These are phyloP conservation scores for Gossypium laxum DNA, from an alignment of 441 rosid genomes.

Conservation along the genomic window DNA sequence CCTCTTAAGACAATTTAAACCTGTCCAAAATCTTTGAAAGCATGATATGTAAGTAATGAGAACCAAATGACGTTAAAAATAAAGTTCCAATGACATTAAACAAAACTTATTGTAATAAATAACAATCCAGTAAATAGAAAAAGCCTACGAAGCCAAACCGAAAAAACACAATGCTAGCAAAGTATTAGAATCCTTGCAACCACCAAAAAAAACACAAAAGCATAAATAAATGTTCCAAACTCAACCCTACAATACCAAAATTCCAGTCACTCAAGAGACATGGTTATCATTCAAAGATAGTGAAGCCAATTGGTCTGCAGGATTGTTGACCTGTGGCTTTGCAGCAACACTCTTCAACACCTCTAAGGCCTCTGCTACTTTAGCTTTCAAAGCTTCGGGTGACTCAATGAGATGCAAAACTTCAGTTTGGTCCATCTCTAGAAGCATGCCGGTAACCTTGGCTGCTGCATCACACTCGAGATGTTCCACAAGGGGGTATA, in stretches of 20 bases:
- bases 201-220: background rate
- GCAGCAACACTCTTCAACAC: constrained; percentile 48
- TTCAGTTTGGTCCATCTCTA: constrained; percentile 33
- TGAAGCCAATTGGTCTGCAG: constrained; percentile 46
- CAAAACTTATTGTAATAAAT: background rate
- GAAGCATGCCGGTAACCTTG: constrained; percentile 54
- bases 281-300: constrained; percentile 43
- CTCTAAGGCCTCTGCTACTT: constrained; percentile 64
- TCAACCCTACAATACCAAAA: background rate
- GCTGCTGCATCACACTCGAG: constrained; percentile 53
- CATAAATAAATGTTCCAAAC: background rate
- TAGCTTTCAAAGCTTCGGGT: constrained; percentile 53
- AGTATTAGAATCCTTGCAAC: background rate
- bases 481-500: constrained; percentile 58
- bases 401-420: constrained; percentile 58
- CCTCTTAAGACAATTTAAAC: background rate
- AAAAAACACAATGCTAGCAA: background rate
- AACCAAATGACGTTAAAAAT: background rate
- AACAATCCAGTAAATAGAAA: background rate
- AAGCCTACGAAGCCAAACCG: too few relatives aligned
- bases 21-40: background rate
- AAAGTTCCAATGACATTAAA: background rate
- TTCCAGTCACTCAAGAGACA: constrained; percentile 24
- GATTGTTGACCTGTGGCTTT: constrained; percentile 32
- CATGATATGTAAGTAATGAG: background rate